Base-by-base conservation (phyloP, 73 alveolate genomes). In the Paramecium tetraurelia region DNA sequence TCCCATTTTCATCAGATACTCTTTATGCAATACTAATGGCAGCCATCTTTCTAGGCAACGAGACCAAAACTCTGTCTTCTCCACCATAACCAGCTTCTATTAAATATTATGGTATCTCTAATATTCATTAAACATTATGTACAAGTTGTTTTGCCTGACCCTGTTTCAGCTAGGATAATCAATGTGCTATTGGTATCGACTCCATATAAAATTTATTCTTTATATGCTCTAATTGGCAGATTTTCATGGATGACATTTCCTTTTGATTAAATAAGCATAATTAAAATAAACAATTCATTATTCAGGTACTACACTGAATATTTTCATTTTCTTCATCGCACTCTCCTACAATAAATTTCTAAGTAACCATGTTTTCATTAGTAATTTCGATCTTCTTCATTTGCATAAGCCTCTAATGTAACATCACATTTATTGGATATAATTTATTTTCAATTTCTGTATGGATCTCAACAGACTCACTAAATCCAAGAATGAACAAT, bases 141-240 rank as follows among this genome's bases (percentile, higher is more conserved):
- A 86, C 93, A 96, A 7, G 99, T 97, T 18, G 99, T 96, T 93
- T 97, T 97, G 33, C 99, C 99, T 59, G 99, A 94, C 4, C 99
- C 99, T 31, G 99, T 96, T 92, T 97, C 99, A 10, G 99, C 99
- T 92, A 95, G 94, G 24, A 97, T 94, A 38, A 96, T 89, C 40
- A 93, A 92, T 72, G 97, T 90, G 80, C 92, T 94, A 69, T 93
- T 93, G 31, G 86, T 93, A 85, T 95, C 95, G 27, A 97, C 24
- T 48, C 97, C 92, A 86, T 97, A 94, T 12, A 97, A 83, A 5
- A 97, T 97, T 92, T 96, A 95, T 44, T 85, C 92, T 93, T 80
- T 80, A 22, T 80, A 80, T 22, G 46, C 43, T 43, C 70, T 40
- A 20, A 80, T 80, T 21, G 90, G 90, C n/a, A 80, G 57, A 41